Evolutionary conservation across 108 stramenopile genomes (phyloP).

Genomic region (Cyclotella atomus): DNA sequence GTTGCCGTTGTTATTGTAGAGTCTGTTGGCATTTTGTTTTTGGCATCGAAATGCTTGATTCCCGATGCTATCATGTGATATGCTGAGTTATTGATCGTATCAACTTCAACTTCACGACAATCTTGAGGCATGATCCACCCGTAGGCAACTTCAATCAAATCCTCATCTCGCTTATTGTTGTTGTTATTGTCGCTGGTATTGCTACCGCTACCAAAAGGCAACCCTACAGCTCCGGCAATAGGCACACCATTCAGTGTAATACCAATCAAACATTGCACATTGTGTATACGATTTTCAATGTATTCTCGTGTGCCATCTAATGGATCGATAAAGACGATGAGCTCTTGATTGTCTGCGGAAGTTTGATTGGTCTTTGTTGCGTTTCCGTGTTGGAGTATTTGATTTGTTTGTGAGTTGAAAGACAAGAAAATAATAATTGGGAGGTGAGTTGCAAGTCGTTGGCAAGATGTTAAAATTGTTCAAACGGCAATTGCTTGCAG

Average conservation of each 20-base stretch:
- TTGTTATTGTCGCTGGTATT: background rate
- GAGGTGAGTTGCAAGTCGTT: too few relatives aligned
- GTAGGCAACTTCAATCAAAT: slow-evolving; percentile 40
- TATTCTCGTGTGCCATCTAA: slow-evolving; percentile 88
- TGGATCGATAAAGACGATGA: slow-evolving; percentile 80
- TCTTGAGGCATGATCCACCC: slow-evolving; percentile 21
- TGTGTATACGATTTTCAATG: slow-evolving; percentile 78
- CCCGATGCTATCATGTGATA: background rate
- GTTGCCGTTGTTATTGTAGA: background rate
- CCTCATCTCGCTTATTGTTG: background rate
- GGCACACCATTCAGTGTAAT: slow-evolving; percentile 62
- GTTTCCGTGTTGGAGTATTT: background rate
- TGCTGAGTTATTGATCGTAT: too few relatives aligned
- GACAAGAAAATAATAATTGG: too few relatives aligned
- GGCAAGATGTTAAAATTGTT: too few relatives aligned
- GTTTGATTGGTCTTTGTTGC: background rate
- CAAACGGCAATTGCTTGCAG: too few relatives aligned
- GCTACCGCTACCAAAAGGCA: slow-evolving; percentile 64
- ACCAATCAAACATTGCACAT: slow-evolving; percentile 80
- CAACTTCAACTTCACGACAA: too few relatives aligned
- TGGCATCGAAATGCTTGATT: background rate
- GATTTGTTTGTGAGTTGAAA: too few relatives aligned
- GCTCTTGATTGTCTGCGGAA: background rate
- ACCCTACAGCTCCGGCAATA: slow-evolving; percentile 72
- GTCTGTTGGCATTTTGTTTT: background rate